Conservation (phyloP, 2,329 filamentous ascomycete species). For the Grosmannia huntii region DNA sequence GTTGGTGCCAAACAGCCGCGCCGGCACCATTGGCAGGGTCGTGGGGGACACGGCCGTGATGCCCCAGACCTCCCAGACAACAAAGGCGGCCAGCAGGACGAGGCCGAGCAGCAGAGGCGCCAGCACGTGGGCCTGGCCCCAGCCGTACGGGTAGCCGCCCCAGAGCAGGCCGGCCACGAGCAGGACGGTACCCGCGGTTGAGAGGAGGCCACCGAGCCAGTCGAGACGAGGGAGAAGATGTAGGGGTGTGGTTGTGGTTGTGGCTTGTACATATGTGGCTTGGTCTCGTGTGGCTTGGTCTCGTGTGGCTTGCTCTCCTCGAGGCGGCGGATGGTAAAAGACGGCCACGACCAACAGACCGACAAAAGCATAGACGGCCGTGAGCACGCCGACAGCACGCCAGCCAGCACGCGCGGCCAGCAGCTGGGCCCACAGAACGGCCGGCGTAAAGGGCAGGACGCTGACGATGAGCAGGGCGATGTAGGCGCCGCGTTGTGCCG, state of each 20-base stretch:
- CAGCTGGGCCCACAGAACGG: slow-evolving; percentile 46
- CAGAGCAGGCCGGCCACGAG: slow-evolving; percentile 35
- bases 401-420: slow-evolving; percentile 35
- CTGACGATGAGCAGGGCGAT: slow-evolving; percentile 47
- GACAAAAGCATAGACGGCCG: slow-evolving; percentile 36
- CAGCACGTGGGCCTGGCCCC: slow-evolving; percentile 31
- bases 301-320: slow-evolving; percentile 16
- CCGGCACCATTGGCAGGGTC: slow-evolving; percentile 36
- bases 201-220: slow-evolving; percentile 36
- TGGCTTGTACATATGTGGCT: background rate
- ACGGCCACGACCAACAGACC: slow-evolving; percentile 36
- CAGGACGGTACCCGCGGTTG: slow-evolving; percentile 33
- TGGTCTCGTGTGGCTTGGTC: background rate
- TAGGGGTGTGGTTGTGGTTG: slow-evolving; percentile 3
- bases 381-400: slow-evolving; percentile 41
- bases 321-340: slow-evolving; percentile 40
- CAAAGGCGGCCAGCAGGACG: slow-evolving; percentile 34
- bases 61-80: slow-evolving; percentile 42
- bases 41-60: slow-evolving; percentile 28
- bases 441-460: slow-evolving; percentile 49
- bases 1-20: slow-evolving; percentile 16
- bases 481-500: slow-evolving; percentile 50
- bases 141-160: slow-evolving; percentile 23
- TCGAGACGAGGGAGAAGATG: slow-evolving; percentile 32
- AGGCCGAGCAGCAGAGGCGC: slow-evolving; percentile 37